Conservation (phyloP, 1,284 basidiomycete species). For the Cryptococcus hybrid region DNA sequence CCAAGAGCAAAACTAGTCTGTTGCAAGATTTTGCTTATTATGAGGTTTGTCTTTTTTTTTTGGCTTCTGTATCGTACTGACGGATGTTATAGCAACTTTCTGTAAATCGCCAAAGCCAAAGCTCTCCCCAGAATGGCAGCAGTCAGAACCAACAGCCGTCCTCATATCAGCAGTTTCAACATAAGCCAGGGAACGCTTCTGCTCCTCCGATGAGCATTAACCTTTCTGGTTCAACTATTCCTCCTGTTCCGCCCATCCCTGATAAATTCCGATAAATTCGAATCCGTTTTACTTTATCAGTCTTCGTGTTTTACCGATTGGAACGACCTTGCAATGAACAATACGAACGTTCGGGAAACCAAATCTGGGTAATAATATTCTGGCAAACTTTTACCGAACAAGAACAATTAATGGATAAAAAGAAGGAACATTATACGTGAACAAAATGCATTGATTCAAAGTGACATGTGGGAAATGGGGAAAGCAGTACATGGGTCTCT, state of each 20-base stretch:
- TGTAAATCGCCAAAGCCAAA: constrained; percentile 3
- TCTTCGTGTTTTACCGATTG: not conserved
- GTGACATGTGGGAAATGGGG: no score
- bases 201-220: not conserved
- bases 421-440: no score
- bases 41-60: constrained; percentile 59
- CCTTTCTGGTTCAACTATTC: constrained; percentile 4
- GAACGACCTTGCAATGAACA: no score
- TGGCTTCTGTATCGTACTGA: no score
- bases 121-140: not conserved
- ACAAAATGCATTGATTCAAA: no score
- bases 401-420: no score
- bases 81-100: constrained; percentile 14
- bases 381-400: no score
- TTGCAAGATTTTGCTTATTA: constrained; percentile 94
- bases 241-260: constrained; percentile 27
- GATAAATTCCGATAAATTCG: constrained; percentile 20
- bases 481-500: no score
- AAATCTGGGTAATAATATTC: no score
- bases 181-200: no score
- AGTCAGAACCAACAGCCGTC: constrained; percentile 8
- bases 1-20: constrained; percentile 73
- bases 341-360: no score
- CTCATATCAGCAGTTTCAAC: constrained; percentile 1
- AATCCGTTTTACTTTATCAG: not conserved